phyloP scores from a whole-genome alignment of 352 stramenopile genomes.

The Stephanocyclus meneghinianus region DNA sequence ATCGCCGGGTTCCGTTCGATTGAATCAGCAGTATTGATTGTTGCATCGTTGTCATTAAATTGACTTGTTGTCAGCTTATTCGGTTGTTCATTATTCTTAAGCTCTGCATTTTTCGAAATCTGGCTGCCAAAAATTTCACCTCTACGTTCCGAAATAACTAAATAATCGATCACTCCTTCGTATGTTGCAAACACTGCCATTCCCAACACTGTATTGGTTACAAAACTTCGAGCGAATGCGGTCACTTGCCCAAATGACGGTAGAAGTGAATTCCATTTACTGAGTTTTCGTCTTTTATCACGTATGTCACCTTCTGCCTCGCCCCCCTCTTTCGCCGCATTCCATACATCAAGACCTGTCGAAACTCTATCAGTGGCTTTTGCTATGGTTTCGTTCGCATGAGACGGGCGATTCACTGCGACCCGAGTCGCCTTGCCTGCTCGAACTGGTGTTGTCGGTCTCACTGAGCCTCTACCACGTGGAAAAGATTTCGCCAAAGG shows the following conservation, averaged over 20 bases:
- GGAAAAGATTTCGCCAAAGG: constrained; percentile 1
- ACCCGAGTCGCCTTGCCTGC: background rate
- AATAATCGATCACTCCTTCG: constrained; percentile 42
- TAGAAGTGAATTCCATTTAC: background rate
- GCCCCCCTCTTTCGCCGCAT: constrained; percentile 28
- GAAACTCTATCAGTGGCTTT: constrained; percentile 50
- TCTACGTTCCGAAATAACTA: background rate
- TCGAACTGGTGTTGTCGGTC: background rate
- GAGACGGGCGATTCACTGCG: background rate
- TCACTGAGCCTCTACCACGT: background rate
- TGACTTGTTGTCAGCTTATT: background rate
- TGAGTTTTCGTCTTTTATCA: background rate
- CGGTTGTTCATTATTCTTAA: background rate
- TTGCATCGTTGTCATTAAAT: constrained; percentile 1
- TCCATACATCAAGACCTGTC: constrained; percentile 48
- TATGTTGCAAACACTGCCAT: constrained; percentile 56
- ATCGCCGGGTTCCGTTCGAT: background rate
- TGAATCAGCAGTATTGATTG: constrained; percentile 11
- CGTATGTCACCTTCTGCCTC: background rate
- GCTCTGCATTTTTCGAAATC: background rate
- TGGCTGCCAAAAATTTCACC: background rate
- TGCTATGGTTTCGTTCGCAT: constrained; percentile 23
- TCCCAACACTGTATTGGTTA: constrained; percentile 49
- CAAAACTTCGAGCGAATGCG: constrained; percentile 36
- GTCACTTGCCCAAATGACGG: constrained; percentile 20